Evolutionary conservation across 345 rosid genomes (phyloP).

Genomic region (Kernera saxatilis): DNA sequence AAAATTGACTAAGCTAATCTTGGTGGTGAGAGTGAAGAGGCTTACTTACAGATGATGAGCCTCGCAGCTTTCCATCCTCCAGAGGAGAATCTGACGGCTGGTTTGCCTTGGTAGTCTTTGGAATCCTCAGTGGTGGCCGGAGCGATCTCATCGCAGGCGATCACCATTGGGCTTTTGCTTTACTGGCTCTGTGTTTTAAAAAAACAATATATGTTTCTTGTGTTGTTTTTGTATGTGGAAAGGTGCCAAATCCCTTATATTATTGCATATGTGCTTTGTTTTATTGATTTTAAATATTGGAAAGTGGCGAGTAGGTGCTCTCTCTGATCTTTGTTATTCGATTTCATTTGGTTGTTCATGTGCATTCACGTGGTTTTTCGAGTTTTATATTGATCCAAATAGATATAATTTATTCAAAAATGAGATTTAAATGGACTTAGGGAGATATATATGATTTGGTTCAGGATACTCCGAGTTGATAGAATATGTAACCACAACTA

Average conservation of each 20-base stretch:
- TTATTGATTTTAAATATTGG: background rate
- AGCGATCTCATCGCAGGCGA: background rate
- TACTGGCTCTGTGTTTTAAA: background rate
- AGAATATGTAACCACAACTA: too few species aligned
- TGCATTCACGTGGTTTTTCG: too few species aligned
- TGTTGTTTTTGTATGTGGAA: too few species aligned
- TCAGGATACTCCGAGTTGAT: too few species aligned
- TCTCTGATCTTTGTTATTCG: background rate
- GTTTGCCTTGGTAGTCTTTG: too few species aligned
- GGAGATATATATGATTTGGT: too few species aligned
- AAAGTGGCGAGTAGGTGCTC: background rate
- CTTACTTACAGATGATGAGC: slow-evolving; percentile 36
- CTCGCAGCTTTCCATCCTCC: slow-evolving; percentile 45
- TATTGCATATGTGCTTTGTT: background rate
- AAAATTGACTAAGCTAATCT: background rate
- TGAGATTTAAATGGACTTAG: too few species aligned
- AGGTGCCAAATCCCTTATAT: too few species aligned
- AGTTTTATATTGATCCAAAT: too few species aligned
- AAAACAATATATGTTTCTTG: background rate
- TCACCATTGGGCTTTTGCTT: background rate
- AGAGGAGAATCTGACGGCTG: slow-evolving; percentile 23
- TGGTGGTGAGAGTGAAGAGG: background rate
- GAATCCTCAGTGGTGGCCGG: too few species aligned
- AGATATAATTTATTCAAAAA: too few species aligned
- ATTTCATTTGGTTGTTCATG: background rate